These are phyloP conservation scores for Geranomyces variabilis DNA, from an alignment of 192 early-diverging fungal species.

Conservation along the genomic window DNA sequence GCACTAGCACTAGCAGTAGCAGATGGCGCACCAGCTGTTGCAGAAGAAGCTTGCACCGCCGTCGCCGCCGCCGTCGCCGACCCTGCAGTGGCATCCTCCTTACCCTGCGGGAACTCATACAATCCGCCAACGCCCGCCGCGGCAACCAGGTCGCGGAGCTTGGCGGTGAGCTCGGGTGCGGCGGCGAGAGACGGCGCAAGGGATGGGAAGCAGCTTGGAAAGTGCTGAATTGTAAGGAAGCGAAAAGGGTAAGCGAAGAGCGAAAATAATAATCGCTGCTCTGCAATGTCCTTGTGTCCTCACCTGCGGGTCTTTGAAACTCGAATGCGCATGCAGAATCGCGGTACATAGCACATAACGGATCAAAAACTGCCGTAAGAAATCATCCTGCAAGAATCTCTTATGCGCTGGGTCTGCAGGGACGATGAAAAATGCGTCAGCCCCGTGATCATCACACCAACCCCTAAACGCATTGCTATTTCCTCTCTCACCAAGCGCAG, in stretches of 20 bases:
- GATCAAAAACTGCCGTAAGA: constrained; percentile 85
- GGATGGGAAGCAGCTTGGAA: constrained; percentile 66
- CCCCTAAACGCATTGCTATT: neutral
- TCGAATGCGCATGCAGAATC: constrained; percentile 68
- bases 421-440: constrained; percentile 18
- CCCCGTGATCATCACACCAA: neutral
- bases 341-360: constrained; percentile 78
- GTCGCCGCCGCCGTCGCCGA: no score
- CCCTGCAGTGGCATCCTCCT: no score
- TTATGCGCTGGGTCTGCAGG: constrained; percentile 59
- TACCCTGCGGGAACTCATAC: constrained; percentile 35
- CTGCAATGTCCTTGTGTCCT: neutral
- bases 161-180: constrained; percentile 63
- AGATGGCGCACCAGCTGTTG: no score
- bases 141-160: constrained; percentile 53
- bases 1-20: no score
- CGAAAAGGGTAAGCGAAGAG: neutral
- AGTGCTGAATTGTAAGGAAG: constrained; percentile 51
- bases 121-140: constrained; percentile 32
- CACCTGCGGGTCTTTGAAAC: constrained; percentile 66
- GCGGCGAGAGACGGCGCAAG: constrained; percentile 61
- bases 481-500: constrained; percentile 32
- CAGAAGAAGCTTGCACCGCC: no score
- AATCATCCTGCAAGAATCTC: constrained; percentile 87
- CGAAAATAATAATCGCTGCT: neutral